Conservation (phyloP, 2,329 filamentous ascomycete genomes). For the Arthrobotrys megalospora region DNA sequence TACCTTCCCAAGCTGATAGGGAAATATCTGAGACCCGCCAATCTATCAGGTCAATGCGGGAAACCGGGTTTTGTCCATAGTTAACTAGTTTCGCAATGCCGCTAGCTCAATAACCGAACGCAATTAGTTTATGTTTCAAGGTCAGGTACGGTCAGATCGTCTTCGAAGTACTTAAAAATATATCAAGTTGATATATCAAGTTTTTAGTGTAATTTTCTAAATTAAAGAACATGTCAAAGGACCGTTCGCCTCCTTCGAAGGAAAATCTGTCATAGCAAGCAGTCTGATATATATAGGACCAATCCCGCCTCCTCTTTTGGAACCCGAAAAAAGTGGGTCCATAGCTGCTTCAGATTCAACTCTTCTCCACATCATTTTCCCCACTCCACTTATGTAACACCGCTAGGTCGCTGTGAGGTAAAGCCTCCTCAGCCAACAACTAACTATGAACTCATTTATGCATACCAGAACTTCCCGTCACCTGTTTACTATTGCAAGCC, state of each 20-base stretch:
- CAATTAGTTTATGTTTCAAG: background rate
- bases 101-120: background rate
- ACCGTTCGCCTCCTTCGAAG: background rate
- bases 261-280: background rate
- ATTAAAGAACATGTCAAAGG: conserved; percentile 17
- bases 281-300: conserved; percentile 25
- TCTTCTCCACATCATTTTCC: conserved; percentile 11
- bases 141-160: background rate
- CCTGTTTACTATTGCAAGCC: conserved; percentile 24
- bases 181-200: conserved; percentile 19
- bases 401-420: background rate
- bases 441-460: conserved; percentile 2
- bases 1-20: conserved; percentile 17
- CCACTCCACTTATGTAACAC: conserved; percentile 19
- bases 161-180: background rate
- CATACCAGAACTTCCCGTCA: conserved; percentile 17
- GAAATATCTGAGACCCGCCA: conserved; percentile 21
- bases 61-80: conserved; percentile 11
- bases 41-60: conserved; percentile 6
- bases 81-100: background rate
- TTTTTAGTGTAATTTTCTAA: conserved; percentile 14
- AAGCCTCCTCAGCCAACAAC: background rate
- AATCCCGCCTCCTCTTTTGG: conserved; percentile 30
- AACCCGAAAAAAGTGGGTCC: conserved; percentile 24
- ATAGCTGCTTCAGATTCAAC: conserved; percentile 2